phyloP scores from a whole-genome alignment of 2,329 filamentous ascomycete species.

The Simplicillium aogashimaense region DNA sequence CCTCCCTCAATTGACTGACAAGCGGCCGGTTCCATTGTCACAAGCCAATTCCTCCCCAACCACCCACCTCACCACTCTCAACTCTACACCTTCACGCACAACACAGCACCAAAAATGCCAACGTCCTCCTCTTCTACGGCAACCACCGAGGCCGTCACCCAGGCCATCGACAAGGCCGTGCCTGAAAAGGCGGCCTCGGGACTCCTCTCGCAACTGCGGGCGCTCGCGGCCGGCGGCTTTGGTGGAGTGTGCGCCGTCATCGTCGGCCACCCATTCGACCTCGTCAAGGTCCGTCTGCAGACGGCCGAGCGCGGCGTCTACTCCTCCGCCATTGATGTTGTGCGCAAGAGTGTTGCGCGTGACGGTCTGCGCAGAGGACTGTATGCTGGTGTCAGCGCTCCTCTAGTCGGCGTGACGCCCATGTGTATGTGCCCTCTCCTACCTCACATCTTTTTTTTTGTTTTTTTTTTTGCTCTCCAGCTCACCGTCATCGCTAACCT shows the following conservation, averaged over 20 bases:
- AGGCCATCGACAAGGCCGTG: conserved; percentile 31
- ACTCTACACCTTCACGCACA: too few species aligned
- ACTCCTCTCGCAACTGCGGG: conserved; percentile 53
- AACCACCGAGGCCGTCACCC: conserved; percentile 22
- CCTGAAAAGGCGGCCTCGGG: conserved; percentile 25
- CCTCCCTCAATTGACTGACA: too few species aligned
- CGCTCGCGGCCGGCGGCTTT: conserved; percentile 81
- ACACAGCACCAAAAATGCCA: conserved; percentile 9
- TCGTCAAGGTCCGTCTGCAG: conserved; percentile 95
- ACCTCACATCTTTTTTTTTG: background rate
- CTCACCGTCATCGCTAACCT: too few species aligned
- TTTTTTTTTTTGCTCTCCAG: background rate
- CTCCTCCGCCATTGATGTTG: conserved; percentile 80
- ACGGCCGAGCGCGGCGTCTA: conserved; percentile 93
- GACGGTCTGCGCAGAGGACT: conserved; percentile 74
- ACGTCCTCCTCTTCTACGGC: conserved; percentile 8
- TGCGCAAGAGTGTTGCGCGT: conserved; percentile 75
- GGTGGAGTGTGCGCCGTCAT: conserved; percentile 90
- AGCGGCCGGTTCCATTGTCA: too few species aligned
- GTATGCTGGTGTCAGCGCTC: conserved; percentile 95
- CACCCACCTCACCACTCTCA: too few species aligned
- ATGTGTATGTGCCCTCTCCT: conserved; percentile 67
- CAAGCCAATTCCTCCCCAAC: too few species aligned
- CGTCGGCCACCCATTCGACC: conserved; percentile 91
- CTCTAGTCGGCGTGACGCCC: conserved; percentile 88